Percentiles rank a stretch among this genome's conserved stretches.
Conservation (phyloP, 805 yeast genomes). For the Maudiozyma pseudohumilis region DNA sequence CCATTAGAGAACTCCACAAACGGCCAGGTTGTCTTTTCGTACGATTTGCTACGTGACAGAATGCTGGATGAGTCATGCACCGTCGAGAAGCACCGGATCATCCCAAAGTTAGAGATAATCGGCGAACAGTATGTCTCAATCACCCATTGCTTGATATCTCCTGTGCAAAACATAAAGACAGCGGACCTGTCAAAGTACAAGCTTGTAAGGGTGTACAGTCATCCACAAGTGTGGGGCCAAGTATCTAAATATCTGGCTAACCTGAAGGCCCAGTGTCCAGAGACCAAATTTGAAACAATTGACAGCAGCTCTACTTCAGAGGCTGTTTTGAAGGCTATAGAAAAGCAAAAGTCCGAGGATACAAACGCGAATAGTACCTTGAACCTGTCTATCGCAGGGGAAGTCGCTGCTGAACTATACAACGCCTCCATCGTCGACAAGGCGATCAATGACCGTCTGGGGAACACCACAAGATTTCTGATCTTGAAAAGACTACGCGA, state of each 20-base stretch:
- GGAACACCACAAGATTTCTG: constrained; percentile 81
- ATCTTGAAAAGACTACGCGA: constrained; percentile 40
- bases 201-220: constrained; percentile 64
- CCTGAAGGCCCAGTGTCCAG: constrained; percentile 26
- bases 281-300: constrained; percentile 34
- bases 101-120: constrained; percentile 41
- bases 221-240: constrained; percentile 99
- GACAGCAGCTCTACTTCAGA: constrained; percentile 75
- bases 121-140: constrained; percentile 79
- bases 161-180: constrained; percentile 30
- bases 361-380: constrained; percentile 22
- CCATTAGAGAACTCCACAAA: constrained; percentile 94
- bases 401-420: constrained; percentile 53
- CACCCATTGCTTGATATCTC: constrained; percentile 55
- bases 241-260: constrained; percentile 46
- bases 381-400: constrained; percentile 65
- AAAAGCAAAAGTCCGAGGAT: constrained; percentile 15
- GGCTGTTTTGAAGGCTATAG: constrained; percentile 61
- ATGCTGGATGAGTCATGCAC: constrained; percentile 12
- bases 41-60: constrained; percentile 71
- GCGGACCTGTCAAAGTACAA: constrained; percentile 14
- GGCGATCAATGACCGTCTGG: constrained; percentile 60
- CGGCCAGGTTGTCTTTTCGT: constrained; percentile 83
- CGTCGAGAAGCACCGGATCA: constrained; percentile 9
- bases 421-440: constrained; percentile 43